Evolutionary conservation across 2,329 filamentous ascomycete genomes (phyloP).

Genomic region (Epichloe gansuensis): DNA sequence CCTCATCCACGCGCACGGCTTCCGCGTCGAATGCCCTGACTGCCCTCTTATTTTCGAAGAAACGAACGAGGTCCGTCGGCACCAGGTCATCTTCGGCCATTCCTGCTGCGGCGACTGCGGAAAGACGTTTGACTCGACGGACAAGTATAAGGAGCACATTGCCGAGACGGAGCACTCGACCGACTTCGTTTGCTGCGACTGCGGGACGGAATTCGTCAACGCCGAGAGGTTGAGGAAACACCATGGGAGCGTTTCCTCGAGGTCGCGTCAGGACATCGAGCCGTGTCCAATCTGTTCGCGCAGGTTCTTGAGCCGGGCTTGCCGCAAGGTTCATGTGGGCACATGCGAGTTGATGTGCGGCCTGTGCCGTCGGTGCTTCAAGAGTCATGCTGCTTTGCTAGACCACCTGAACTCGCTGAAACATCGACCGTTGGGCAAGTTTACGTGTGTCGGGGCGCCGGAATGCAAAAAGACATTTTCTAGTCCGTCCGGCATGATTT

Average conservation of each 20-base stretch:
- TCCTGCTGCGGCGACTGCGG: not conserved
- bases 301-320: not conserved
- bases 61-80: not conserved
- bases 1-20: not conserved
- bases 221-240: not conserved
- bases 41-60: not conserved
- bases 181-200: slow-evolving; percentile 6
- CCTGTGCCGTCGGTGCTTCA: slow-evolving; percentile 1
- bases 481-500: slow-evolving; percentile 8
- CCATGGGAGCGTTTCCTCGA: not conserved
- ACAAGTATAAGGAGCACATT: not conserved
- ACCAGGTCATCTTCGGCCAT: not conserved
- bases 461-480: slow-evolving; percentile 6
- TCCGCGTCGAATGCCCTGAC: not conserved
- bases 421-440: slow-evolving; percentile 7
- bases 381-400: not conserved
- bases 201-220: not conserved
- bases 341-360: not conserved
- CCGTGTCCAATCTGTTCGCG: not conserved
- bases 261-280: not conserved
- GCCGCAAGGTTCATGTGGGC: not conserved
- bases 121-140: not conserved
- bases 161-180: not conserved
- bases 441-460: slow-evolving; percentile 5
- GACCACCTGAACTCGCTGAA: slow-evolving; percentile 1